These are phyloP conservation scores for Puccinia horiana DNA, from an alignment of 1,284 basidiomycete species.

Conservation along the genomic window DNA sequence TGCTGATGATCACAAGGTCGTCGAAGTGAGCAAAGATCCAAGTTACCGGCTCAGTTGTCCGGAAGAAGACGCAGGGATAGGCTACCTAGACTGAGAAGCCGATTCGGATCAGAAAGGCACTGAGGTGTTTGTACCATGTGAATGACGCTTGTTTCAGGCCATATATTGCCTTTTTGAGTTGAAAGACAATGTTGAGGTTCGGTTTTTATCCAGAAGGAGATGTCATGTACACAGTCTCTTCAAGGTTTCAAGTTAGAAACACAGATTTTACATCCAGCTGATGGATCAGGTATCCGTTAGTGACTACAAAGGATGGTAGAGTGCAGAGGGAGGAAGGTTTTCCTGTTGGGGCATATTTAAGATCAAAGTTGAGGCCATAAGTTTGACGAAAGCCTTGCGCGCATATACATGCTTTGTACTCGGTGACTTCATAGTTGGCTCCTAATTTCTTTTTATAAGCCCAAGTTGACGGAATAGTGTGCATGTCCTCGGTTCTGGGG, in stretches of 20 bases:
- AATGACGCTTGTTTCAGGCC: background rate
- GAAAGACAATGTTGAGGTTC: background rate
- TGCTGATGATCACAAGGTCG: no score
- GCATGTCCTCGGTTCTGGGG: no score
- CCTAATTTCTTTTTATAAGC: background rate
- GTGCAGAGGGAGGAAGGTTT: background rate
- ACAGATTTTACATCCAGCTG: background rate
- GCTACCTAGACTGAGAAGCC: no score
- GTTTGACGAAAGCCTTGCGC: background rate
- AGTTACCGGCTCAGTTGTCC: no score
- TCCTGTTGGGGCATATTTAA: background rate
- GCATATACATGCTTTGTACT: background rate
- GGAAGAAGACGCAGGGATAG: no score
- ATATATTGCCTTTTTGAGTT: conserved; percentile 17
- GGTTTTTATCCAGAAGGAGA: background rate
- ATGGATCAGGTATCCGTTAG: background rate
- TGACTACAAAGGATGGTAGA: background rate
- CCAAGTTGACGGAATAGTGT: background rate
- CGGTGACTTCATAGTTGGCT: background rate
- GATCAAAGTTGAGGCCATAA: background rate
- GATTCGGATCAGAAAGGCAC: no score
- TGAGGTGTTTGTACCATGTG: conserved; percentile 1
- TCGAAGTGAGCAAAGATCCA: no score
- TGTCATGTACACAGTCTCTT: background rate
- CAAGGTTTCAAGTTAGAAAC: background rate